phyloP scores from a whole-genome alignment of 1,139 yeast genomes.

The Debaryomycetaceae sp. region DNA sequence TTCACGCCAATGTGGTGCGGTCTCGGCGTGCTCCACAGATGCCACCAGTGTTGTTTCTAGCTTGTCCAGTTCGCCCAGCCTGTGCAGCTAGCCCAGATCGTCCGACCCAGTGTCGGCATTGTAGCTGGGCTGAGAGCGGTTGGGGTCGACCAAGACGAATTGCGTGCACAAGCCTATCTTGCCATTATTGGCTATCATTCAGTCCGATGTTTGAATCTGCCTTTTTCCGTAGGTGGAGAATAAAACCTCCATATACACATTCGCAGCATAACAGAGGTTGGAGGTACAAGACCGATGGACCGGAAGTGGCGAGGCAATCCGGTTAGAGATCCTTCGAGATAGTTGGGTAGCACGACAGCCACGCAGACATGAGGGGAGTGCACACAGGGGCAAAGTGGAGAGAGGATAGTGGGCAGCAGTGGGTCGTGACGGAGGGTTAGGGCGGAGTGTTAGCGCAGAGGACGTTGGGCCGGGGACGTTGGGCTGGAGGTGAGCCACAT shows the following conservation, averaged over 20 bases:
- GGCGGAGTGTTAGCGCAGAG: neutral
- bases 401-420: neutral
- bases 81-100: too few species aligned
- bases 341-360: neutral
- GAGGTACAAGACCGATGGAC: neutral
- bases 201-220: neutral
- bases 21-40: too few species aligned
- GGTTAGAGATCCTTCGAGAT: neutral
- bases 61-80: too few species aligned
- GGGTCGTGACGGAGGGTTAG: neutral
- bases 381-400: neutral
- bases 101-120: too few species aligned
- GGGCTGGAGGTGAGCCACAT: too few species aligned
- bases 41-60: too few species aligned
- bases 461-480: too few species aligned
- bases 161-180: neutral
- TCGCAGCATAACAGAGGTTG: neutral
- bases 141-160: neutral
- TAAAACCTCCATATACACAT: neutral
- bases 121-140: too few species aligned
- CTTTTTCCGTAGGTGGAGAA: neutral
- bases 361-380: neutral
- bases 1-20: neutral
- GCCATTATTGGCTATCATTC: neutral
- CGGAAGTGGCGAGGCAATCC: neutral